A percentile compares a stretch with the other conserved stretches of the same genome.
These are phyloP conservation scores for Chlorella sp. DNA, from an alignment of 139 green algal genomes.

Conservation along the genomic window DNA sequence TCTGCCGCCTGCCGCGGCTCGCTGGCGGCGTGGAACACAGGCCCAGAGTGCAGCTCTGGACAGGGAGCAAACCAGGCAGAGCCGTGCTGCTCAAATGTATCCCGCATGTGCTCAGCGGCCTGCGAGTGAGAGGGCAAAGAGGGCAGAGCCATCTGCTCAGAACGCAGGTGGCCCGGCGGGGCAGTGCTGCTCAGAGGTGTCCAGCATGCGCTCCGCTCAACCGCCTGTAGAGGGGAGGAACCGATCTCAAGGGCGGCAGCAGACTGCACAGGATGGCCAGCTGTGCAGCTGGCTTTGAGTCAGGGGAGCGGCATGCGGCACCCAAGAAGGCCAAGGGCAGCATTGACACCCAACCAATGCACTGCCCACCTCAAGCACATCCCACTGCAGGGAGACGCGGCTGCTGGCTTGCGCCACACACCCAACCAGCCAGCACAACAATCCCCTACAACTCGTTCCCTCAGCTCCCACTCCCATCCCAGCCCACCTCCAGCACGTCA, in stretches of 20 bases:
- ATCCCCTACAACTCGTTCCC: no score
- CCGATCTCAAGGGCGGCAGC: no score
- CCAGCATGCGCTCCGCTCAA: constrained; percentile 61
- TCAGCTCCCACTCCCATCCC: constrained; percentile 2
- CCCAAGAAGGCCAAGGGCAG: no score
- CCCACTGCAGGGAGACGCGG: no score
- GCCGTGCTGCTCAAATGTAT: constrained; percentile 61
- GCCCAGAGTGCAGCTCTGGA: neutral
- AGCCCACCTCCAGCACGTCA: constrained; percentile 66
- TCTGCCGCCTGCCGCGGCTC: neutral
- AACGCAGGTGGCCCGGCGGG: neutral
- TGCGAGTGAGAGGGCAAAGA: neutral
- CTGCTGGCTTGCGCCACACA: no score
- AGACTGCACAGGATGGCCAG: no score
- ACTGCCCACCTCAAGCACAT: no score
- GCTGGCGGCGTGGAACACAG: constrained; percentile 11
- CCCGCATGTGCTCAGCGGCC: constrained; percentile 64
- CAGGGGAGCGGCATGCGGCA: no score
- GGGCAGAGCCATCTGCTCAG: no score
- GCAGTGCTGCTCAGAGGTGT: constrained; percentile 60
- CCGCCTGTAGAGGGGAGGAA: constrained; percentile 29
- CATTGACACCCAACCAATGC: no score
- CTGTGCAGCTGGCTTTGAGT: no score
- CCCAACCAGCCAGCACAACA: no score
- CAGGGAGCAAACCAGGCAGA: constrained; percentile 36